Evolutionary conservation across 495 filamentous ascomycete genomes (phyloP).

Genomic region (Hypoxylon fragiforme): DNA sequence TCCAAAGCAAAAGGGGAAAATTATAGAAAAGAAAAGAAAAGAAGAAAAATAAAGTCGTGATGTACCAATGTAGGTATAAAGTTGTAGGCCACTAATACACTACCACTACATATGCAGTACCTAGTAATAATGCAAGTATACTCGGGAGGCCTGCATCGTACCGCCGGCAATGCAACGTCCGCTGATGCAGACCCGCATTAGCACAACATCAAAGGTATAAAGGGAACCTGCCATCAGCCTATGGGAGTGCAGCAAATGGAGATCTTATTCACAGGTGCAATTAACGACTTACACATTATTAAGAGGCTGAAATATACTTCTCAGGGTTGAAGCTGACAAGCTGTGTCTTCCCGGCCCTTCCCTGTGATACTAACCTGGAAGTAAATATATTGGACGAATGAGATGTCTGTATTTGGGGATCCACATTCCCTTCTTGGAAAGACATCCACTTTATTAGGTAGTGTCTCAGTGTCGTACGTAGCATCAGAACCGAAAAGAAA

Average conservation of each 20-base stretch:
- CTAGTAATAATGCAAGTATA: background rate
- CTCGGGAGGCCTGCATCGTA: background rate
- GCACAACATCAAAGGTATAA: background rate
- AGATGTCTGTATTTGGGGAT: slow-evolving; percentile 9
- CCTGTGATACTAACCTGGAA: too few species aligned
- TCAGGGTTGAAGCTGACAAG: too few species aligned
- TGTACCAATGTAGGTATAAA: too few species aligned
- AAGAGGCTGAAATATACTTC: background rate
- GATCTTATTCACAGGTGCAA: background rate
- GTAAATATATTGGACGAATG: slow-evolving; percentile 13
- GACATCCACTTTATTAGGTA: background rate
- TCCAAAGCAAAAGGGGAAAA: background rate
- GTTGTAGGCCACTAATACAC: too few species aligned
- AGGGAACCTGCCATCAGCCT: background rate
- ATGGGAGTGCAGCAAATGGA: background rate
- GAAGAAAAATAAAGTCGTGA: slow-evolving; percentile 5
- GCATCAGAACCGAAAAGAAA: too few species aligned
- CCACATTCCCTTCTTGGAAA: slow-evolving; percentile 30
- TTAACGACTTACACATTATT: background rate
- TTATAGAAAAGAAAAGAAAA: slow-evolving; percentile 1
- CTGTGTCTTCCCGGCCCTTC: too few species aligned
- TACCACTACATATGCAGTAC: too few species aligned
- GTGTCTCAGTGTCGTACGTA: too few species aligned
- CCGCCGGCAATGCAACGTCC: background rate
- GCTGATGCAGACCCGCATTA: background rate